A percentile compares a stretch with the other conserved stretches of the same genome.
phyloP scores from a whole-genome alignment of 2,329 filamentous ascomycete species.

The Camillea tinctor region DNA sequence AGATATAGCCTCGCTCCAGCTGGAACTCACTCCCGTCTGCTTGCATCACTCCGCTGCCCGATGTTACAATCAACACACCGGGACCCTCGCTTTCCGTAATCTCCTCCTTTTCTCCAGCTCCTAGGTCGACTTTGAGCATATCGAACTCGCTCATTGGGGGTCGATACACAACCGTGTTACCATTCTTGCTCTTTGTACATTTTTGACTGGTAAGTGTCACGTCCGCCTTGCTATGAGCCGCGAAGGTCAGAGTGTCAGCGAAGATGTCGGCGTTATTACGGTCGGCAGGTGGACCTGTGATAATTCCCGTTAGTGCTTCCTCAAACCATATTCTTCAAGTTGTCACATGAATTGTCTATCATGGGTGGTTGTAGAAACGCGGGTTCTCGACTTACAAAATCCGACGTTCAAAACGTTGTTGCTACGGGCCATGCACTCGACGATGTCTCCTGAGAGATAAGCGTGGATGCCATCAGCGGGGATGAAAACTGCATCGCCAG shows the following conservation, averaged over 20 bases:
- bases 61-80: slow-evolving; percentile 61
- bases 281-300: slow-evolving; percentile 68
- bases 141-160: slow-evolving; percentile 73
- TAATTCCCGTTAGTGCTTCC: slow-evolving; percentile 39
- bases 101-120: slow-evolving; percentile 56
- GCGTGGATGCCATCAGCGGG: slow-evolving; percentile 74
- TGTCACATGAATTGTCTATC: neutral
- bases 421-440: slow-evolving; percentile 75
- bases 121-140: slow-evolving; percentile 61
- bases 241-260: slow-evolving; percentile 60
- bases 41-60: slow-evolving; percentile 56
- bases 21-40: slow-evolving; percentile 51
- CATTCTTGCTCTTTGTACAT: slow-evolving; percentile 52
- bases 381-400: neutral
- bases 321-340: neutral
- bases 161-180: slow-evolving; percentile 61
- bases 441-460: slow-evolving; percentile 70
- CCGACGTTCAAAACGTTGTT: slow-evolving; percentile 67
- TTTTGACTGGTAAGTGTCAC: slow-evolving; percentile 50
- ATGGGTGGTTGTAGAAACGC: neutral
- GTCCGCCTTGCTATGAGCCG: slow-evolving; percentile 56
- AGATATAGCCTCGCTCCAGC: slow-evolving; percentile 62
- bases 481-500: slow-evolving; percentile 68
- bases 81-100: slow-evolving; percentile 57
- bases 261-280: slow-evolving; percentile 66